A percentile compares a stretch with the other conserved stretches of the same genome.
Evolutionary conservation across 805 yeast species (phyloP).

Genomic region (Tetrapisispora nanseiensis): DNA sequence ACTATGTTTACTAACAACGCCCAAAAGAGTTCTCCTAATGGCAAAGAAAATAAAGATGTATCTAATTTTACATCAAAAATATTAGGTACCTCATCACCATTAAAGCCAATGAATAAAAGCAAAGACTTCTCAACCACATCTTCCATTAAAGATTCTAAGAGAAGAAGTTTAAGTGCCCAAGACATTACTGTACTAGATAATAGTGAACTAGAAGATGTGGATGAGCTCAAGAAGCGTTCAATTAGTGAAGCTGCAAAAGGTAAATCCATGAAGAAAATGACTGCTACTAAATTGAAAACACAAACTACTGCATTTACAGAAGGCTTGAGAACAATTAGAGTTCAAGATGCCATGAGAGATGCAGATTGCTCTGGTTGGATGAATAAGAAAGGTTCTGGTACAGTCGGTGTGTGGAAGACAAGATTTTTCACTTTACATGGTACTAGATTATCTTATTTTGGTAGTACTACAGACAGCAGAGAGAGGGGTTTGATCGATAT

Average conservation of each 20-base stretch:
- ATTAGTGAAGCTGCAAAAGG: constrained; percentile 43
- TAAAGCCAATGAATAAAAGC: neutral
- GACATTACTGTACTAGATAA: constrained; percentile 21
- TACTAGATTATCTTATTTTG: constrained; percentile 82
- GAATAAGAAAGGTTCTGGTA: constrained; percentile 79
- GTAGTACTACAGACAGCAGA: constrained; percentile 60
- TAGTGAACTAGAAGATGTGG: constrained; percentile 29
- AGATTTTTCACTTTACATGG: constrained; percentile 82
- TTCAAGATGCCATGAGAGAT: constrained; percentile 63
- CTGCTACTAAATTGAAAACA: constrained; percentile 39
- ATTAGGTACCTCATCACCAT: constrained; percentile 3
- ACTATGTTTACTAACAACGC: constrained; percentile 17
- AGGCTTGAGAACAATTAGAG: constrained; percentile 70
- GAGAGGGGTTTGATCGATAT: constrained; percentile 93
- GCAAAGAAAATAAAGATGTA: constrained; percentile 6
- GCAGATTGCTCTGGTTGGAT: constrained; percentile 89
- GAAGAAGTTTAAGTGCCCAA: constrained; percentile 45
- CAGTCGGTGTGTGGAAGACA: constrained; percentile 82
- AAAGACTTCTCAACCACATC: neutral
- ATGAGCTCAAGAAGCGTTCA: constrained; percentile 31
- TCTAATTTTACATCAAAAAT: constrained; percentile 2
- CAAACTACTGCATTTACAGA: constrained; percentile 78
- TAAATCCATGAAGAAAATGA: constrained; percentile 38
- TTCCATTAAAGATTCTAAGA: constrained; percentile 23
- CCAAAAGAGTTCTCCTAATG: constrained; percentile 10